Evolutionary conservation across 192 early-diverging fungal genomes (phyloP).

Genomic region (Backusella liffmaniae): DNA sequence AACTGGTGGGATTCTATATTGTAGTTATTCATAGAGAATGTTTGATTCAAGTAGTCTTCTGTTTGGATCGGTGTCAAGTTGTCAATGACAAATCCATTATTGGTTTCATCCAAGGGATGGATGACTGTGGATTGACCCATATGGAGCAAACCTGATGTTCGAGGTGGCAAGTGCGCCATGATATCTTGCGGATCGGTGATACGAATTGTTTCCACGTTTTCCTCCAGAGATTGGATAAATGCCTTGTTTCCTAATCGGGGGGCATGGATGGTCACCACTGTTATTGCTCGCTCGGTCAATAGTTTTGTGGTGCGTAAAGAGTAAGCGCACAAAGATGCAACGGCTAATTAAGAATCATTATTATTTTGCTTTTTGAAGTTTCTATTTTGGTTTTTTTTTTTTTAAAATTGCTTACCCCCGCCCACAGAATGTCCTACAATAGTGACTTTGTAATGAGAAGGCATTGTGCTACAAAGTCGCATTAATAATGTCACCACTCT

Average conservation of each 20-base stretch:
- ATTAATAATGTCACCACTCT: slow-evolving; percentile 28
- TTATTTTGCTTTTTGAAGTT: background rate
- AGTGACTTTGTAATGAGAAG: slow-evolving; percentile 24
- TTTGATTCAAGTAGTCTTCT: background rate
- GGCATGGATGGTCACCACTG: slow-evolving; percentile 14
- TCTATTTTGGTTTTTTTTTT: background rate
- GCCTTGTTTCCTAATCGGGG: slow-evolving; percentile 22
- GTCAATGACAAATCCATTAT: background rate
- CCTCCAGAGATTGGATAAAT: slow-evolving; percentile 8
- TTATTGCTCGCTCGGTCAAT: slow-evolving; percentile 15
- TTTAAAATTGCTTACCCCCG: slow-evolving; percentile 20
- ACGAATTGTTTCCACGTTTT: slow-evolving; percentile 21
- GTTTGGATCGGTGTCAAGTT: background rate
- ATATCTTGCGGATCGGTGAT: slow-evolving; percentile 22
- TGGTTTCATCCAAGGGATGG: background rate
- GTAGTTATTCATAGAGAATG: background rate
- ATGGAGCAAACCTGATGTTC: slow-evolving; percentile 27
- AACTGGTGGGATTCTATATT: background rate
- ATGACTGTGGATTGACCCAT: slow-evolving; percentile 10
- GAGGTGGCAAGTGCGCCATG: slow-evolving; percentile 30
- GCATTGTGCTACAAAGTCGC: slow-evolving; percentile 16
- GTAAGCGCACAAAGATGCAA: slow-evolving; percentile 27
- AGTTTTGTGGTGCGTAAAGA: slow-evolving; percentile 24
- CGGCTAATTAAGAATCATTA: slow-evolving; percentile 7
- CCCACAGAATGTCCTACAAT: slow-evolving; percentile 25